A percentile compares a stretch with the other conserved stretches of the same genome.
Evolutionary conservation across 768 basidiomycete genomes (phyloP).

Genomic region (Pisolithus microcarpus): DNA sequence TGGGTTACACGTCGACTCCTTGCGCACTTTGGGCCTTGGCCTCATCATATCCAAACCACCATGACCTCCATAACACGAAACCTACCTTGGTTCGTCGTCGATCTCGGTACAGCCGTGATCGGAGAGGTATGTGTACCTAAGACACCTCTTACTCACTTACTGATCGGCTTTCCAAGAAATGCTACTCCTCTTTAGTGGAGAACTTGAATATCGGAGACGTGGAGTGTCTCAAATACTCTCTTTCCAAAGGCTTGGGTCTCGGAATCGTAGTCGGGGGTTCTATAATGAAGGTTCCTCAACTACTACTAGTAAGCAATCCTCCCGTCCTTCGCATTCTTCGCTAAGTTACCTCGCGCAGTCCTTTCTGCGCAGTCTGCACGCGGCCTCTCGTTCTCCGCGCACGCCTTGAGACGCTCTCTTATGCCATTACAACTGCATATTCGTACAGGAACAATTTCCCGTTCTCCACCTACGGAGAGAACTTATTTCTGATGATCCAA

Average conservation of each 20-base stretch:
- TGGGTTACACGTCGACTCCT: constrained; percentile 1
- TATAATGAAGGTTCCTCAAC: constrained; percentile 94
- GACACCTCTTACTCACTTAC: neutral
- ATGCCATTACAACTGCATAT: constrained; percentile 85
- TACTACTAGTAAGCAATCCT: constrained; percentile 56
- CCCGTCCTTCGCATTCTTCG: neutral
- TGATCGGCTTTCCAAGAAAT: constrained; percentile 48
- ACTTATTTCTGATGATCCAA: constrained; percentile 86
- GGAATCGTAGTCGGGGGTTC: constrained; percentile 89
- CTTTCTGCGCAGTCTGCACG: constrained; percentile 67
- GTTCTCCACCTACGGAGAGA: constrained; percentile 97
- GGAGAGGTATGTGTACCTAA: constrained; percentile 50
- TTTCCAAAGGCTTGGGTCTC: constrained; percentile 89
- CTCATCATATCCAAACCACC: constrained; percentile 17
- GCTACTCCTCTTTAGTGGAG: constrained; percentile 84
- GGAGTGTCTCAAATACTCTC: constrained; percentile 81
- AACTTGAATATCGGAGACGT: constrained; percentile 72
- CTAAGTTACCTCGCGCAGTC: constrained; percentile 38
- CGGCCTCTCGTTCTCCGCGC: constrained; percentile 82
- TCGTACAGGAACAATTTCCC: constrained; percentile 81
- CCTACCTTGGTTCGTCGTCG: constrained; percentile 78
- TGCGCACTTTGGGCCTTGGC: neutral
- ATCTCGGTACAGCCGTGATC: constrained; percentile 74
- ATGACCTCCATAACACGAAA: constrained; percentile 79
- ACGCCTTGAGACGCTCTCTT: constrained; percentile 87